Evolutionary conservation across 1,284 basidiomycete genomes (phyloP).

Genomic region (Termitomyces sp.): DNA sequence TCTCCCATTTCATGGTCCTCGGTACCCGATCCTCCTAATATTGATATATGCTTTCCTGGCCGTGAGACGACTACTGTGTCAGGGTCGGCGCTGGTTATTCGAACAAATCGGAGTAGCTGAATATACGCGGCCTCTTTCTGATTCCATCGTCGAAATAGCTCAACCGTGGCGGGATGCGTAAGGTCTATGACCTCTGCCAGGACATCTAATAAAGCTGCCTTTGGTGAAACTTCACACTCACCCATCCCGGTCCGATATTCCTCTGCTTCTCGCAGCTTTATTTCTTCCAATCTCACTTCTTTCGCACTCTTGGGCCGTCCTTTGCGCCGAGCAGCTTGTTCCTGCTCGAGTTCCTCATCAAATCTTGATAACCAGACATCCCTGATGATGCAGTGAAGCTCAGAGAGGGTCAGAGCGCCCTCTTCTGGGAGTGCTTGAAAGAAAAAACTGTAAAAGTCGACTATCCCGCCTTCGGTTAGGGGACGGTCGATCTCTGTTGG

Average conservation of each 20-base stretch:
- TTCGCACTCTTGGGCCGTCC: constrained; percentile 75
- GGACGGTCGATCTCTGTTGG: not conserved
- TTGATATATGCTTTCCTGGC: constrained; percentile 50
- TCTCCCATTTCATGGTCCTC: constrained; percentile 15
- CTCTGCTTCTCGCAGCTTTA: constrained; percentile 62
- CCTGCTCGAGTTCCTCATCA: constrained; percentile 63
- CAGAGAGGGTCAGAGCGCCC: constrained; percentile 58
- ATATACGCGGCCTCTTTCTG: constrained; percentile 70
- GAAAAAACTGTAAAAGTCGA: constrained; percentile 78
- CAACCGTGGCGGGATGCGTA: constrained; percentile 68
- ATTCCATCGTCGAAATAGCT: constrained; percentile 75
- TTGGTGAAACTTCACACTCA: constrained; percentile 30
- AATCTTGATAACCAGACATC: constrained; percentile 75
- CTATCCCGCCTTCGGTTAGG: constrained; percentile 30
- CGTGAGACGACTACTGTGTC: constrained; percentile 46
- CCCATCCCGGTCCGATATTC: constrained; percentile 82
- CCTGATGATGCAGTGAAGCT: constrained; percentile 63
- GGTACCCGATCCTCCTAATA: constrained; percentile 15
- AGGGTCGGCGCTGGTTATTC: constrained; percentile 57
- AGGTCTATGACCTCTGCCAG: constrained; percentile 78
- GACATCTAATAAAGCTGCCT: constrained; percentile 6
- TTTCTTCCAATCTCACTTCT: constrained; percentile 70
- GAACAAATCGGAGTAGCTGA: constrained; percentile 70
- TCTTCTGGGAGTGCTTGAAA: constrained; percentile 67
- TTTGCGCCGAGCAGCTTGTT: constrained; percentile 60